phyloP scores from a whole-genome alignment of 352 stramenopile species.

The Globisporangium nodosum region DNA sequence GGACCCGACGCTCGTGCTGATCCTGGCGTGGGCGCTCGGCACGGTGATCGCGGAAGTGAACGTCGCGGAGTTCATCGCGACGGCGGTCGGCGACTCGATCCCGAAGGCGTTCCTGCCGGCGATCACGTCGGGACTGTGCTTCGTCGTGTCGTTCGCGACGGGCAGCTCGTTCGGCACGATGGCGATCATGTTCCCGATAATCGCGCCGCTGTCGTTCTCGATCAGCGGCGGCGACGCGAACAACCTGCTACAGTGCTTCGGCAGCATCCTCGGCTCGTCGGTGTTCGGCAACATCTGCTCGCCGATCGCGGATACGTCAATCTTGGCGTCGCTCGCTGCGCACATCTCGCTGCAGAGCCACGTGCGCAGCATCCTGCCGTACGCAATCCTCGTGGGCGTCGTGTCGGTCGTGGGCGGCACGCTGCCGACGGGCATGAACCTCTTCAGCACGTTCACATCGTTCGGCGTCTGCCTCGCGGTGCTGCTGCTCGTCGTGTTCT shows the following conservation, averaged over 20 bases:
- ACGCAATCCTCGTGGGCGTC: conserved; percentile 64
- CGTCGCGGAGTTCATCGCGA: conserved; percentile 77
- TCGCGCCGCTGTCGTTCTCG: conserved; percentile 77
- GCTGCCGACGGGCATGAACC: conserved; percentile 64
- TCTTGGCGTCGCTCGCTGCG: conserved; percentile 78
- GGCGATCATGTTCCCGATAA: conserved; percentile 92
- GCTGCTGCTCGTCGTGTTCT: conserved; percentile 74
- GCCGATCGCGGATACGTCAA: conserved; percentile 92
- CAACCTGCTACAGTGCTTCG: conserved; percentile 86
- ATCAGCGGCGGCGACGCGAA: conserved; percentile 72
- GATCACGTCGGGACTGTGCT: conserved; percentile 82
- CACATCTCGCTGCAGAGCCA: conserved; percentile 79
- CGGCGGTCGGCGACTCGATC: conserved; percentile 69
- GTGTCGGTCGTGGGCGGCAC: conserved; percentile 65
- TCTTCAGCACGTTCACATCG: conserved; percentile 74
- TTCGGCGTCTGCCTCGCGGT: conserved; percentile 71
- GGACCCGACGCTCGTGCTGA: conserved; percentile 85
- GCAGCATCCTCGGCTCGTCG: conserved; percentile 80
- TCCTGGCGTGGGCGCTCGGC: conserved; percentile 87
- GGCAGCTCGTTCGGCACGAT: conserved; percentile 89
- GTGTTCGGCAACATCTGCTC: conserved; percentile 88
- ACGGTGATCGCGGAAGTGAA: conserved; percentile 83
- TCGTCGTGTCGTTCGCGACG: conserved; percentile 88
- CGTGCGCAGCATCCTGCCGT: conserved; percentile 80
- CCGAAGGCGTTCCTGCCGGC: conserved; percentile 72